These are phyloP conservation scores for Dovyalis caffra DNA, from an alignment of 345 rosid genomes.

Conservation along the genomic window DNA sequence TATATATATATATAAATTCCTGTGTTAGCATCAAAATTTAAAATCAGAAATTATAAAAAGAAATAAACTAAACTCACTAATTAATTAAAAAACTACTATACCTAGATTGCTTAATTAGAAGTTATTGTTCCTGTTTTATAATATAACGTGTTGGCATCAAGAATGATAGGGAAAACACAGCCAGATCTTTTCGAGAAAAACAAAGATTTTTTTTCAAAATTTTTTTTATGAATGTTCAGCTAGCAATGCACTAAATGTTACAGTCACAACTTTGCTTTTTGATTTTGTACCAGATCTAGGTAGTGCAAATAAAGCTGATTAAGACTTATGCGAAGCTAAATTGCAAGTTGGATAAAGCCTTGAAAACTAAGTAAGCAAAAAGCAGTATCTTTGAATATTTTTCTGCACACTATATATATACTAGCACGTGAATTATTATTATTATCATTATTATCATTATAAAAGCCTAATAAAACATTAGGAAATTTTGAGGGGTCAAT, in stretches of 20 bases:
- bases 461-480: background rate
- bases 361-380: background rate
- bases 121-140: too few relatives aligned
- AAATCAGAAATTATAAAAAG: too few relatives aligned
- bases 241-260: background rate
- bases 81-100: too few relatives aligned
- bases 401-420: too few relatives aligned
- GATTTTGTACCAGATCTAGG: background rate
- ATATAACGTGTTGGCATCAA: background rate
- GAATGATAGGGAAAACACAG: background rate
- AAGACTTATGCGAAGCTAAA: background rate
- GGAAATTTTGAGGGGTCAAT: background rate
- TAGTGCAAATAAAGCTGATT: constrained; percentile 12
- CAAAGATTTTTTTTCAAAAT: background rate
- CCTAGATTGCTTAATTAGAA: too few relatives aligned
- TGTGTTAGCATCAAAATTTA: too few relatives aligned
- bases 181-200: background rate
- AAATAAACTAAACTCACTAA: too few relatives aligned
- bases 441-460: too few relatives aligned
- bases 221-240: background rate
- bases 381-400: too few relatives aligned
- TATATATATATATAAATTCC: too few relatives aligned
- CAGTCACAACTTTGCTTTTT: background rate
- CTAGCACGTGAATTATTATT: background rate
- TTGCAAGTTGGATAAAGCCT: constrained; percentile 25